These are phyloP conservation scores for Paramecium biaurelia DNA, from an alignment of 73 alveolate species.

Conservation along the genomic window DNA sequence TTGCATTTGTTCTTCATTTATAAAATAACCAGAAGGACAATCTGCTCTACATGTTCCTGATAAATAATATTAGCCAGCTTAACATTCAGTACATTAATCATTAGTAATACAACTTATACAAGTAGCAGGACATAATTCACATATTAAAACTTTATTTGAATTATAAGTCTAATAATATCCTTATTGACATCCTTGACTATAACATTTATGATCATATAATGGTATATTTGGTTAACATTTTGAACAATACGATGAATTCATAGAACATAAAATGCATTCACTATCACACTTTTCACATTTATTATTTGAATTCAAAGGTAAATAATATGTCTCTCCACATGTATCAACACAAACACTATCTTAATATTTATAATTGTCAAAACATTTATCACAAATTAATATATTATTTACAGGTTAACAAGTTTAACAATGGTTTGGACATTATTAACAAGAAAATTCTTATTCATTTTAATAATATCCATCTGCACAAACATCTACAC, in stretches of 20 bases:
- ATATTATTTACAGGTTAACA: background rate
- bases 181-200: background rate
- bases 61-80: background rate
- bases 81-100: background rate
- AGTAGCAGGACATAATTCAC: background rate
- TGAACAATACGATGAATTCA: constrained; percentile 10
- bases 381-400: background rate
- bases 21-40: constrained; percentile 10
- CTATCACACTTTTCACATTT: constrained; percentile 13
- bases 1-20: background rate
- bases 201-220: background rate
- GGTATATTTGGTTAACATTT: constrained; percentile 13
- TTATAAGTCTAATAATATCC: background rate
- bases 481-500: constrained; percentile 23
- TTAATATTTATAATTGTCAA: background rate
- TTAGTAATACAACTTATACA: background rate
- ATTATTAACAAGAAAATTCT: background rate
- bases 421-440: constrained; percentile 17
- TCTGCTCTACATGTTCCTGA: background rate
- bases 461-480: constrained; percentile 2
- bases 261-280: background rate
- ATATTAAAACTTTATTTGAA: background rate
- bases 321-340: constrained; percentile 26
- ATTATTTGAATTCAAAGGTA: background rate
- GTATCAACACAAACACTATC: background rate